These are phyloP conservation scores for Phytophthora sp. DNA, from an alignment of 352 stramenopile genomes.

Conservation along the genomic window DNA sequence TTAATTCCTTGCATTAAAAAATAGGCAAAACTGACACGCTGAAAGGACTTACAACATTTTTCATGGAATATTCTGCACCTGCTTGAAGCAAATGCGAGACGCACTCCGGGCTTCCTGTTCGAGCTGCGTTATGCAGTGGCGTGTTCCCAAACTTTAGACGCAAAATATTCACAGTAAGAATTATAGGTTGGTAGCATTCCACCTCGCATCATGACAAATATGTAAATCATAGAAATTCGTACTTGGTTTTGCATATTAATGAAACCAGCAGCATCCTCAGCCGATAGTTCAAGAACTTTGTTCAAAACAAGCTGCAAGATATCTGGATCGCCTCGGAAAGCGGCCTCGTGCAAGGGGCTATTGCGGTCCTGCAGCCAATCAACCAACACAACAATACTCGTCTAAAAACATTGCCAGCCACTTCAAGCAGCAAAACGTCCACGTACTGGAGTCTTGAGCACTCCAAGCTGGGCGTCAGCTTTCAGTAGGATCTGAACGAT, in stretches of 20 bases:
- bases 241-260: conserved; percentile 73
- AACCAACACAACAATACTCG: neutral
- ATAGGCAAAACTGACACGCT: no score
- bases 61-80: conserved; percentile 47
- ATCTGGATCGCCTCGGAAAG: conserved; percentile 53
- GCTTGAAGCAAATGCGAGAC: conserved; percentile 60
- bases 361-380: conserved; percentile 63
- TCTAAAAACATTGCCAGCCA: no score
- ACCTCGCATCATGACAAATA: neutral
- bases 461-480: conserved; percentile 63
- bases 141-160: conserved; percentile 74
- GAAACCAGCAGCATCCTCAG: conserved; percentile 43
- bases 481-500: conserved; percentile 64
- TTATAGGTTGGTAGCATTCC: no score
- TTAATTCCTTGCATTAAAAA: neutral
- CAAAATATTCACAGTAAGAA: neutral
- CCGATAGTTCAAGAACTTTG: conserved; percentile 56
- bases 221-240: neutral
- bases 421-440: neutral
- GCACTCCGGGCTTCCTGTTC: conserved; percentile 53
- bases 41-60: conserved; percentile 71
- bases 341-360: conserved; percentile 75
- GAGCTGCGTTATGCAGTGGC: conserved; percentile 74
- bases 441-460: conserved; percentile 71
- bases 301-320: conserved; percentile 60